A percentile compares a stretch with the other conserved stretches of the same genome.
phyloP scores from a whole-genome alignment of 805 yeast species.

The Danielia oregonensis region DNA sequence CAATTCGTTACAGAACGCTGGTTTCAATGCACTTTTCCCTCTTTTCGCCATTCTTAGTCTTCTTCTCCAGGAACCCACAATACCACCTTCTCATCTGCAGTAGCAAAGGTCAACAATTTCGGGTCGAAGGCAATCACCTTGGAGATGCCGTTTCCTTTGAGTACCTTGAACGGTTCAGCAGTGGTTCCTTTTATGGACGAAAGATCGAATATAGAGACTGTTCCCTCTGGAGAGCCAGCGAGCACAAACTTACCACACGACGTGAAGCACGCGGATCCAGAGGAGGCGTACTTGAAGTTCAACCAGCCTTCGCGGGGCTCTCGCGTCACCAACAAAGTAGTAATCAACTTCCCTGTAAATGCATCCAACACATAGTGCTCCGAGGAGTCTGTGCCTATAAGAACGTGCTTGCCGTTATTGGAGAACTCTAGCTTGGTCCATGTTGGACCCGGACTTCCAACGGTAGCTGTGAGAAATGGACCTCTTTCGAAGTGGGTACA shows the following conservation, averaged over 20 bases:
- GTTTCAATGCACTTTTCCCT: no score
- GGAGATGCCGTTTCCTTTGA: slow-evolving; percentile 35
- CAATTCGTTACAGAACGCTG: no score
- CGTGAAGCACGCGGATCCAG: slow-evolving; percentile 34
- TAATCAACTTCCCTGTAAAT: slow-evolving; percentile 52
- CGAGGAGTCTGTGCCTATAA: slow-evolving; percentile 52
- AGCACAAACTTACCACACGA: slow-evolving; percentile 40
- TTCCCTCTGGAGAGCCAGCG: slow-evolving; percentile 26
- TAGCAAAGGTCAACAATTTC: slow-evolving; percentile 53
- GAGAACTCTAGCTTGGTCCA: slow-evolving; percentile 77
- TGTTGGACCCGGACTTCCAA: slow-evolving; percentile 18
- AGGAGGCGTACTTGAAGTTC: slow-evolving; percentile 28
- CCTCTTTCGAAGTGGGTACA: slow-evolving; percentile 51
- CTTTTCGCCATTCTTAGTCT: not conserved
- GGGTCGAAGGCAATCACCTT: slow-evolving; percentile 60
- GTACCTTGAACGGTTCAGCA: slow-evolving; percentile 22
- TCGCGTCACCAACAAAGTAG: slow-evolving; percentile 18
- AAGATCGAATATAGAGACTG: slow-evolving; percentile 29
- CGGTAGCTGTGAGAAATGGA: slow-evolving; percentile 41
- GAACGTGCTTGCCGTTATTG: slow-evolving; percentile 64
- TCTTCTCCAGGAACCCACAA: slow-evolving; percentile 32
- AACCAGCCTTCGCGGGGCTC: slow-evolving; percentile 16
- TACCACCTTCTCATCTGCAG: slow-evolving; percentile 32
- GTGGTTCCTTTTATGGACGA: slow-evolving; percentile 8
- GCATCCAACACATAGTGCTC: slow-evolving; percentile 67